Conservation (phyloP, 495 filamentous ascomycete genomes). For the Daldinia bambusicola region DNA sequence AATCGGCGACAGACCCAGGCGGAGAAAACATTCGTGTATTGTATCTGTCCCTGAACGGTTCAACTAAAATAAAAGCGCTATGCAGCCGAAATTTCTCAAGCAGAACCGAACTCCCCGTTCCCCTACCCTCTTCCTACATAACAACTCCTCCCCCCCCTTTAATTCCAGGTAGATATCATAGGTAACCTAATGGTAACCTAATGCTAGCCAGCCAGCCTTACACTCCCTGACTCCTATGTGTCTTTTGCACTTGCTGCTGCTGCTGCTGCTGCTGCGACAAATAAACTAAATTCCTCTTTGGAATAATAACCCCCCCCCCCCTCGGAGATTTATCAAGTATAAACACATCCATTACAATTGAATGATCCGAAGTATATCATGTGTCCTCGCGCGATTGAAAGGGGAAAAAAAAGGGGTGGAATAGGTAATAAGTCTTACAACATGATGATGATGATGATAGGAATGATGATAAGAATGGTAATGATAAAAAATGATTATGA, state of each 20-base stretch:
- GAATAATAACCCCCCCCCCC: neutral
- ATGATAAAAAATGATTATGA: neutral
- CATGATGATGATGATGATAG: neutral
- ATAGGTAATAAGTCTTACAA: neutral
- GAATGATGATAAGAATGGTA: too few relatives aligned
- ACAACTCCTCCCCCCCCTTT: constrained; percentile 10
- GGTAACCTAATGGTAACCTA: too few relatives aligned
- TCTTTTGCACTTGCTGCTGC: neutral
- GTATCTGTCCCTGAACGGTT: neutral
- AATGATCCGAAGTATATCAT: constrained; percentile 17
- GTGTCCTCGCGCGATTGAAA: constrained; percentile 5
- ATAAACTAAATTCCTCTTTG: neutral
- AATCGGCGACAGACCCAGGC: neutral
- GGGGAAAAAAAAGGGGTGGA: too few relatives aligned
- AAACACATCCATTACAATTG: constrained; percentile 20
- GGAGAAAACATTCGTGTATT: neutral
- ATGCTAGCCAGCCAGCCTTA: constrained; percentile 2
- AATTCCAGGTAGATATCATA: constrained; percentile 23
- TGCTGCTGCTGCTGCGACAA: neutral
- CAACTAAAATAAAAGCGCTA: constrained; percentile 23
- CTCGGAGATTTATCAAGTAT: constrained; percentile 6
- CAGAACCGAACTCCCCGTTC: constrained; percentile 9
- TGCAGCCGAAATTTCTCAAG: constrained; percentile 21
- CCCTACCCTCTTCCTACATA: too few relatives aligned
- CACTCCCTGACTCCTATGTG: neutral